A percentile compares a stretch with the other conserved stretches of the same genome.
phyloP scores from a whole-genome alignment of 2,329 filamentous ascomycete species.

The Trichoderma breve region DNA sequence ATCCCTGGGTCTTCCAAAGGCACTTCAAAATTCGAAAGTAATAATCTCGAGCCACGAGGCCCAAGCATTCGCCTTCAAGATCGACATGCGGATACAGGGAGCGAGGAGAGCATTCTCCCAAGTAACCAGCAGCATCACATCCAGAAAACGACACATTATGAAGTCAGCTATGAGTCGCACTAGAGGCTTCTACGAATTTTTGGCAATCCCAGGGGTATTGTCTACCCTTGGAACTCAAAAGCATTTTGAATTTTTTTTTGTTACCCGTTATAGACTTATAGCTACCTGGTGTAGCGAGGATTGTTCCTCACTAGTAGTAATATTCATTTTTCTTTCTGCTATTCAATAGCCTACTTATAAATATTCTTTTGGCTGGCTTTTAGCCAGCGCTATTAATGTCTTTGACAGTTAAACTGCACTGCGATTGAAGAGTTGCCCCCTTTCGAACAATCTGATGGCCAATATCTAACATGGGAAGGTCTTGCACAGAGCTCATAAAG shows the following conservation, averaged over 20 bases:
- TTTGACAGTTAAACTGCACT: not conserved
- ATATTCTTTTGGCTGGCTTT: not conserved
- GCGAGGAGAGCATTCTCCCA: not conserved
- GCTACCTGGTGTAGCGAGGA: not conserved
- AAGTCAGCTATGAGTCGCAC: not conserved
- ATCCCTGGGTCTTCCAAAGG: slow-evolving; percentile 1
- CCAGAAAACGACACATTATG: slow-evolving; percentile 2
- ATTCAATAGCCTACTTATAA: not conserved
- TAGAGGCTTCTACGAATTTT: not conserved
- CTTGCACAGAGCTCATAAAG: not conserved
- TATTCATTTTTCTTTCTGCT: not conserved
- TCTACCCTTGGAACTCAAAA: not conserved
- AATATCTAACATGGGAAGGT: not conserved
- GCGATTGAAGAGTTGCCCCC: not conserved
- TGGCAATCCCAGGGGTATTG: not conserved
- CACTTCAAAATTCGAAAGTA: not conserved
- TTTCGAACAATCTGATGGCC: not conserved
- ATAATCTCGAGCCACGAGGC: not conserved
- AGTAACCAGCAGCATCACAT: not conserved
- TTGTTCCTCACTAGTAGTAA: not conserved
- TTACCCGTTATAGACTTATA: not conserved
- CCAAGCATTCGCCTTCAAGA: slow-evolving; percentile 11
- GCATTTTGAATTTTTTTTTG: not conserved
- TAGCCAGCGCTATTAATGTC: not conserved
- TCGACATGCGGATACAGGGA: not conserved